Conservation (phyloP, 352 stramenopile species). For the Phytophthora brassicae region DNA sequence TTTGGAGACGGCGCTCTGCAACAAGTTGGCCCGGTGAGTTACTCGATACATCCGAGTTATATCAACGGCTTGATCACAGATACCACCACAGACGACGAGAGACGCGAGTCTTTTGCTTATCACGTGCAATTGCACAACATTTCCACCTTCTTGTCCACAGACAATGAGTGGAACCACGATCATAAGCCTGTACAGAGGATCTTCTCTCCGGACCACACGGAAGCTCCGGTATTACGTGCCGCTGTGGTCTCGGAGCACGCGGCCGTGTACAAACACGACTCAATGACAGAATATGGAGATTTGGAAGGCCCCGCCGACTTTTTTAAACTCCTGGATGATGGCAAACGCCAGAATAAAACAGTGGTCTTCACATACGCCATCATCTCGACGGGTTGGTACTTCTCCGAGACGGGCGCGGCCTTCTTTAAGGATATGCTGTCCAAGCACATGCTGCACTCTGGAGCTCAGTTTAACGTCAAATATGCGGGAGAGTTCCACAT, state of each 20-base stretch:
- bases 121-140: constrained; percentile 37
- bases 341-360: constrained; percentile 25
- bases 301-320: constrained; percentile 24
- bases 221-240: constrained; percentile 27
- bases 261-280: constrained; percentile 33
- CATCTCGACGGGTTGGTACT: constrained; percentile 36
- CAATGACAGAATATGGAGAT: constrained; percentile 15
- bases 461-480: constrained; percentile 30
- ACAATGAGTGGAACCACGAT: constrained; percentile 41
- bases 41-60: constrained; percentile 34
- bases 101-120: constrained; percentile 27
- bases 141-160: constrained; percentile 12
- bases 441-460: constrained; percentile 42
- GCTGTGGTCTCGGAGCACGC: constrained; percentile 28
- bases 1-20: constrained; percentile 8
- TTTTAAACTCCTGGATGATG: constrained; percentile 31
- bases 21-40: constrained; percentile 36
- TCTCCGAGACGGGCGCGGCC: constrained; percentile 35
- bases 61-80: constrained; percentile 28
- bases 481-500: constrained; percentile 39
- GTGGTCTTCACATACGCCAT: constrained; percentile 47
- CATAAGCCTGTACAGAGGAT: constrained; percentile 26
- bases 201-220: constrained; percentile 32
- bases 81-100: constrained; percentile 26
- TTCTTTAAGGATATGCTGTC: constrained; percentile 49